Percentiles rank a stretch among this genome's conserved stretches.
Evolutionary conservation across 306 rosid genomes (phyloP).

Genomic region (Ceratonia siliqua): DNA sequence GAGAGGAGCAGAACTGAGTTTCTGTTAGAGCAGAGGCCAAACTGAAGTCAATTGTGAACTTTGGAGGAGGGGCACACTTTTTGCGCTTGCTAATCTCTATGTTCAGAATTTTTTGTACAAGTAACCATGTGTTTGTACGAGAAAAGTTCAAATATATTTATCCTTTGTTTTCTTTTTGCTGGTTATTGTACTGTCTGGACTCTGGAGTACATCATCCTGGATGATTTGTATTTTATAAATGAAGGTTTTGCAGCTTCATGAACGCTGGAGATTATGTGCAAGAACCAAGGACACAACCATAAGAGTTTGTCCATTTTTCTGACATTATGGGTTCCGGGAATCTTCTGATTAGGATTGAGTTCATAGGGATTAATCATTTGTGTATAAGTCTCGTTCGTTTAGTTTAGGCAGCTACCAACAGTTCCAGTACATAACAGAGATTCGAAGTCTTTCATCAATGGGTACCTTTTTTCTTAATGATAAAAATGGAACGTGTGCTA

Average conservation of each 20-base stretch:
- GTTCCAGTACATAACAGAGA: too few species aligned
- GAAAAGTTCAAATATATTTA: constrained; percentile 11
- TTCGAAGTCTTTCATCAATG: too few species aligned
- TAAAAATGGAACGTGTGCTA: too few species aligned
- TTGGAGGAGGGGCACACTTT: constrained; percentile 21
- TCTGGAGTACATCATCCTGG: constrained; percentile 32
- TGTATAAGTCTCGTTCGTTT: neutral
- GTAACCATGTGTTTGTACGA: constrained; percentile 17
- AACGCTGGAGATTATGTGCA: constrained; percentile 33
- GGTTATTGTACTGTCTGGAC: constrained; percentile 17
- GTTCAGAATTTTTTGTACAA: constrained; percentile 39
- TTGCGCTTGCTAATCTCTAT: constrained; percentile 25
- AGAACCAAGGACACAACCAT: constrained; percentile 21
- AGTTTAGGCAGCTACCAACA: neutral
- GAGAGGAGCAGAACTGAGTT: neutral
- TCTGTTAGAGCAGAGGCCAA: constrained; percentile 26
- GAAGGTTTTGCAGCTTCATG: constrained; percentile 37
- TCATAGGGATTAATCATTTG: neutral
- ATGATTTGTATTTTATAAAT: constrained; percentile 37
- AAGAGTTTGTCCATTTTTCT: constrained; percentile 22
- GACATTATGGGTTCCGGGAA: constrained; percentile 14
- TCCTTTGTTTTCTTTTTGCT: neutral
- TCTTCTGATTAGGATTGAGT: constrained; percentile 23
- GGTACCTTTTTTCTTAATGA: too few species aligned
- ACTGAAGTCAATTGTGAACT: constrained; percentile 29